Conservation (phyloP, 495 filamentous ascomycete genomes). For the Poronia punctata region DNA sequence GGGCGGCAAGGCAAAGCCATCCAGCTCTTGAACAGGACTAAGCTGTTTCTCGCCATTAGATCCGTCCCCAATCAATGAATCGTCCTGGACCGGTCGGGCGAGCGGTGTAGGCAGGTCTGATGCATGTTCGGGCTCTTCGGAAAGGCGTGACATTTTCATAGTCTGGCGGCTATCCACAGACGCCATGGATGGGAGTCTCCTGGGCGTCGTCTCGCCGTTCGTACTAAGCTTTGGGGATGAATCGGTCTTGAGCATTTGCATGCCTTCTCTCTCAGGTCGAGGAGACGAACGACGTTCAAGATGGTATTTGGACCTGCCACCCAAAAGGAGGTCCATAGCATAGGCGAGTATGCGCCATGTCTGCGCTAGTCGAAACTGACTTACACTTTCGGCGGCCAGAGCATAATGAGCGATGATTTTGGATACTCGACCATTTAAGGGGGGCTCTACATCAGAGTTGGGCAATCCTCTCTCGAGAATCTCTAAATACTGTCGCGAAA, state of each 20-base stretch:
- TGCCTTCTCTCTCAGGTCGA: no score
- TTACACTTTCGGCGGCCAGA: constrained; percentile 49
- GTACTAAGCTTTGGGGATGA: constrained; percentile 9
- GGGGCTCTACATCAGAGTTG: constrained; percentile 13
- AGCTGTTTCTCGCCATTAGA: constrained; percentile 22
- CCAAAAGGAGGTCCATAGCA: constrained; percentile 53
- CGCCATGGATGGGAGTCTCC: constrained; percentile 26
- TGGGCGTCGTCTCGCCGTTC: constrained; percentile 29
- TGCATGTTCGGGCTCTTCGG: constrained; percentile 57
- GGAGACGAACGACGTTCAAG: constrained; percentile 37
- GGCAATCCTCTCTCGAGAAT: constrained; percentile 36
- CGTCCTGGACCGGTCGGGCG: constrained; percentile 56
- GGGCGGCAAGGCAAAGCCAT: constrained; percentile 36
- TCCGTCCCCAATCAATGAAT: constrained; percentile 21
- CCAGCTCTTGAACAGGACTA: constrained; percentile 35
- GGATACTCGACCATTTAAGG: constrained; percentile 37
- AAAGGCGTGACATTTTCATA: constrained; percentile 28
- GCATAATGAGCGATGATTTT: constrained; percentile 57
- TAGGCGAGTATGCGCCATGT: constrained; percentile 67
- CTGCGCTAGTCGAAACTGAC: constrained; percentile 59
- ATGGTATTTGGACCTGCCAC: constrained; percentile 51
- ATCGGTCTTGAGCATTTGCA: no score
- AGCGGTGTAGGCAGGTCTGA: constrained; percentile 77
- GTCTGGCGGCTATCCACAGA: constrained; percentile 19
- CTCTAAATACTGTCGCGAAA: constrained; percentile 53